Conservation (phyloP, 805 yeast species). For the Zygosaccharomyces kombuchaensis region DNA sequence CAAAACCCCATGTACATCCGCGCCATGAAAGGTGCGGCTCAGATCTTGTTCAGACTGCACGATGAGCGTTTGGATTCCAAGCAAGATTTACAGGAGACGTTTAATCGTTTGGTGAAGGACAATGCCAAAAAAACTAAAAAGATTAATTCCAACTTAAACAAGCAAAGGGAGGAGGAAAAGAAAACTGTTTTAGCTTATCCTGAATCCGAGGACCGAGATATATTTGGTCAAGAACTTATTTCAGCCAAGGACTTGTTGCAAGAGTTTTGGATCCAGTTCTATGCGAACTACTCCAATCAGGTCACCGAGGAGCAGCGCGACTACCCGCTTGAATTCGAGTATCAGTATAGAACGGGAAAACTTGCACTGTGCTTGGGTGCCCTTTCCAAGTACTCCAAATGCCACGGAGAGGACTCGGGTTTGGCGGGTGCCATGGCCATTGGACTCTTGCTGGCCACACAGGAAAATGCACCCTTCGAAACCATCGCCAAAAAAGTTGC, state of each 20-base stretch:
- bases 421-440: slow-evolving; percentile 29
- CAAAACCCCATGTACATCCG: slow-evolving; percentile 68
- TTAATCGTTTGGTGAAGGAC: slow-evolving; percentile 20
- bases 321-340: slow-evolving; percentile 28
- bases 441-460: slow-evolving; percentile 23
- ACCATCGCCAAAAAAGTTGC: slow-evolving; percentile 33
- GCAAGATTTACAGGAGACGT: slow-evolving; percentile 12
- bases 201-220: slow-evolving; percentile 58
- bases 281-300: slow-evolving; percentile 39
- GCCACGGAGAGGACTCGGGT: slow-evolving; percentile 18
- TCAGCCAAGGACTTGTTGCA: slow-evolving; percentile 40
- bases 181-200: slow-evolving; percentile 38
- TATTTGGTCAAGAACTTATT: slow-evolving; percentile 49
- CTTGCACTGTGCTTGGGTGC: slow-evolving; percentile 32
- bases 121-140: slow-evolving; percentile 53
- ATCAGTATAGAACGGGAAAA: slow-evolving; percentile 28
- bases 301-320: slow-evolving; percentile 38
- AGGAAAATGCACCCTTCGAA: slow-evolving; percentile 22
- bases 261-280: slow-evolving; percentile 43
- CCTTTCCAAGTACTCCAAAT: slow-evolving; percentile 22
- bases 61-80: slow-evolving; percentile 18
- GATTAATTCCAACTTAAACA: slow-evolving; percentile 45
- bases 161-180: slow-evolving; percentile 52
- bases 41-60: slow-evolving; percentile 45
- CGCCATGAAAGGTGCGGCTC: slow-evolving; percentile 60